Percentiles rank a stretch among this genome's conserved stretches.
phyloP scores from a whole-genome alignment of 129 eudicot species.

The Calendula officinalis region DNA sequence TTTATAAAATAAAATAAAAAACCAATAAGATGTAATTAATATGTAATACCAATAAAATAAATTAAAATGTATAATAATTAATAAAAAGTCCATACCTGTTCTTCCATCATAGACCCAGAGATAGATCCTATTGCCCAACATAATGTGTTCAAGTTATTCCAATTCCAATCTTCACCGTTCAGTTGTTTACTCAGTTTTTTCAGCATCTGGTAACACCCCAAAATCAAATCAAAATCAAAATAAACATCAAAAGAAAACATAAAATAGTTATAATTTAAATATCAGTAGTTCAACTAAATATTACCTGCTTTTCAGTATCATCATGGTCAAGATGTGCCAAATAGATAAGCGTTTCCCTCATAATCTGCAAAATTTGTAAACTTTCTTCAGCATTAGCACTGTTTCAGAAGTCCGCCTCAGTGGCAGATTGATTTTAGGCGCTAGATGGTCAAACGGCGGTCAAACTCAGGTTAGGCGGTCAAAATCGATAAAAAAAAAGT shows the following conservation, averaged over 20 bases:
- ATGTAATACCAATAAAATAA: background rate
- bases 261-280: background rate
- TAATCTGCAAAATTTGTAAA: conserved; percentile 54
- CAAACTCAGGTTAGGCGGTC: no score
- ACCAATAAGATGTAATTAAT: background rate
- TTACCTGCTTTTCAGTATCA: conserved; percentile 98
- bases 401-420: no score
- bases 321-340: conserved; percentile 98
- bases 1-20: background rate
- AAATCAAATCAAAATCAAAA: background rate
- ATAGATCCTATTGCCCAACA: conserved; percentile 99
- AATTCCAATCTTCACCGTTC: conserved; percentile 97
- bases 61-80: background rate
- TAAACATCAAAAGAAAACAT: background rate
- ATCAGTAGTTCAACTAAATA: background rate
- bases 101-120: conserved; percentile 99
- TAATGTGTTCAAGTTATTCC: conserved; percentile 96
- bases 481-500: no score
- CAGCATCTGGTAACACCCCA: conserved; percentile 62
- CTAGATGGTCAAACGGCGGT: no score
- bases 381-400: conserved; percentile 11
- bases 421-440: no score
- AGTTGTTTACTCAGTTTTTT: conserved; percentile 77
- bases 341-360: conserved; percentile 94
- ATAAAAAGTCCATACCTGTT: conserved; percentile 57